These are phyloP conservation scores for Erythrophleum fordii DNA, from an alignment of 306 rosid genomes.

Conservation along the genomic window DNA sequence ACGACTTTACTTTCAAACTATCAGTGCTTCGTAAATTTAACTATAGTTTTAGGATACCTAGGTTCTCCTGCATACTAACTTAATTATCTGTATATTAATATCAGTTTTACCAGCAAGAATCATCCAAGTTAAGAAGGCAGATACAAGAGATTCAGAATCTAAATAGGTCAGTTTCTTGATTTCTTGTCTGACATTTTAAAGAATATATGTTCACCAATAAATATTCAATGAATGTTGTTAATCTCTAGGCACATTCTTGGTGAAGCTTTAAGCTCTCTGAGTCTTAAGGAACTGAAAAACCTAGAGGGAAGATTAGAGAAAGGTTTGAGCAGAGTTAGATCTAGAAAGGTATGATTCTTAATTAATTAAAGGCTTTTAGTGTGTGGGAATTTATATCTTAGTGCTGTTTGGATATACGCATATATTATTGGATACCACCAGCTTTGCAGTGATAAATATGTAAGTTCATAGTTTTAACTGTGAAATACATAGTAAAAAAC, in stretches of 20 bases:
- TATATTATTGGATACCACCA: not conserved
- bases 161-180: slow-evolving; percentile 57
- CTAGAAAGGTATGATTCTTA: slow-evolving; percentile 69
- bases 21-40: not conserved
- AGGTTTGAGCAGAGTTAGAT: slow-evolving; percentile 87
- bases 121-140: slow-evolving; percentile 84
- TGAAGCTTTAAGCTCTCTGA: slow-evolving; percentile 78
- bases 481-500: not conserved
- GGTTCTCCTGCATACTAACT: slow-evolving; percentile 8
- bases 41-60: not conserved
- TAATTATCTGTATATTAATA: not conserved
- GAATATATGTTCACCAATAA: not conserved
- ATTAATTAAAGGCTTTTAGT: not conserved
- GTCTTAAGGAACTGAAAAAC: slow-evolving; percentile 80
- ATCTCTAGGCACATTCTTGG: slow-evolving; percentile 89
- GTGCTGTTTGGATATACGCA: not conserved
- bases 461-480: not conserved
- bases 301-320: slow-evolving; percentile 93
- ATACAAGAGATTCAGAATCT: slow-evolving; percentile 84
- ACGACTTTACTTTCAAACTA: not conserved
- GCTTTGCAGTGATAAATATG: not conserved
- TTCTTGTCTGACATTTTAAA: not conserved
- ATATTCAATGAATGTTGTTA: not conserved
- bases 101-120: slow-evolving; percentile 95
- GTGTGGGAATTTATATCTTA: not conserved